phyloP scores from a whole-genome alignment of 805 yeast genomes.

The Cyberlindnera galapagoensis region DNA sequence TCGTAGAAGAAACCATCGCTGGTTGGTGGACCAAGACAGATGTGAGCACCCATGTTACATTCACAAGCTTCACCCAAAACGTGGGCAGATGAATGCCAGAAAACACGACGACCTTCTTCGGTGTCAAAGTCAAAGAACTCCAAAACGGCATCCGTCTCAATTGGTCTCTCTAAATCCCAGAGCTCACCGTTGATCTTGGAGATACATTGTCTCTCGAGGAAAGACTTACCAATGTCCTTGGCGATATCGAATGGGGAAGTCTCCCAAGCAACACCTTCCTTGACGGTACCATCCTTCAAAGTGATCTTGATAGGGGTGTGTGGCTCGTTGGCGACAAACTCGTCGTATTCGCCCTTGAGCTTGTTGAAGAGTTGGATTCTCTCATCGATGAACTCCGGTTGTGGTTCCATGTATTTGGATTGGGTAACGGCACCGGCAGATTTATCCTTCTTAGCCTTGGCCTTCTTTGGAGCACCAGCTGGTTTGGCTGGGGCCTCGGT shows the following conservation, averaged over 20 bases:
- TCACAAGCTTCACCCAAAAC: constrained; percentile 98
- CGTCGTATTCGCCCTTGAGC: constrained; percentile 73
- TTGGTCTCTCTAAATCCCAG: constrained; percentile 95
- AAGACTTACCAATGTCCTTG: constrained; percentile 73
- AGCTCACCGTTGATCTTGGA: constrained; percentile 84
- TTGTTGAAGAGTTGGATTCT: constrained; percentile 76
- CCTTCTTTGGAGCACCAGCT: constrained; percentile 19
- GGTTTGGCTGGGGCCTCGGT: constrained; percentile 24
- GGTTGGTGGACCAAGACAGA: constrained; percentile 94
- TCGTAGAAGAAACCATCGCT: constrained; percentile 97
- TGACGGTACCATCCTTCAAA: constrained; percentile 76
- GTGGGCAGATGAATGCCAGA: constrained; percentile 99
- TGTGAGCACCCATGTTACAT: constrained; percentile 91
- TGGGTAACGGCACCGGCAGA: constrained; percentile 28
- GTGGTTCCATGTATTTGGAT: constrained; percentile 54
- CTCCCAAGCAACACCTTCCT: constrained; percentile 80
- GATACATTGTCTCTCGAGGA: constrained; percentile 83
- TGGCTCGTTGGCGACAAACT: constrained; percentile 53
- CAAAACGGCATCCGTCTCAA: constrained; percentile 62
- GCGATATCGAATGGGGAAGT: constrained; percentile 89
- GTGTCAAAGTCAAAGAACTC: constrained; percentile 88
- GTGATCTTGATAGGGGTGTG: constrained; percentile 69
- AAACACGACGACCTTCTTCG: constrained; percentile 91
- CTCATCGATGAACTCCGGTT: constrained; percentile 77
- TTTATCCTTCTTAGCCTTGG: constrained; percentile 39